Percentiles rank a stretch among this genome's conserved stretches.
Conservation (phyloP, 495 filamentous ascomycete species). For the Clavariopsis aquatica region DNA sequence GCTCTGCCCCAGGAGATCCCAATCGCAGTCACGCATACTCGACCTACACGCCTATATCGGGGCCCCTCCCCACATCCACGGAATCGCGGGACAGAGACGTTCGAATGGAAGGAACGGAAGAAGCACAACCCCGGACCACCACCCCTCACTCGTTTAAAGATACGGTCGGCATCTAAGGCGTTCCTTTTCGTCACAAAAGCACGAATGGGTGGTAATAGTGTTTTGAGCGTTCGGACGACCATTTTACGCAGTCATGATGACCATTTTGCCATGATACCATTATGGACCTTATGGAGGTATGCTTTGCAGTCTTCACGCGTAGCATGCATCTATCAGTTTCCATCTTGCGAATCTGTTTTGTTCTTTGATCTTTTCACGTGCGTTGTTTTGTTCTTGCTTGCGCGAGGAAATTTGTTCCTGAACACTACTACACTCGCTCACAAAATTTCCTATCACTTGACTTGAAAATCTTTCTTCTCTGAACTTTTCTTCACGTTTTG, state of each 20-base stretch:
- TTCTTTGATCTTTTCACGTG: slow-evolving; percentile 9
- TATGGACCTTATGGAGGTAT: slow-evolving; percentile 38
- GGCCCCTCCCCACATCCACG: slow-evolving; percentile 29
- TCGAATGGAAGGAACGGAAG: slow-evolving; percentile 40
- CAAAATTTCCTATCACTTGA: slow-evolving; percentile 21
- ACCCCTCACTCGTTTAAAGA: slow-evolving; percentile 42
- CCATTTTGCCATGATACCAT: slow-evolving; percentile 40
- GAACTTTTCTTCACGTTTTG: slow-evolving; percentile 16
- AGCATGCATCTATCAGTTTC: slow-evolving; percentile 28
- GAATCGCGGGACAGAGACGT: slow-evolving; percentile 32
- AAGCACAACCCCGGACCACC: slow-evolving; percentile 34
- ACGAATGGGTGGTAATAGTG: slow-evolving; percentile 38
- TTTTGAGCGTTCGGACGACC: slow-evolving; percentile 40
- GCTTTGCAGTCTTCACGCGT: slow-evolving; percentile 26
- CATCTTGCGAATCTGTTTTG: slow-evolving; percentile 18
- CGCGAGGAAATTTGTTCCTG: background rate
- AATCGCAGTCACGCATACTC: slow-evolving; percentile 29
- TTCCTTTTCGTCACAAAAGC: slow-evolving; percentile 38
- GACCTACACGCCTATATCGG: slow-evolving; percentile 36
- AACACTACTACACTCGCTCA: slow-evolving; percentile 26
- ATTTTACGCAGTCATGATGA: slow-evolving; percentile 41
- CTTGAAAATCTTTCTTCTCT: slow-evolving; percentile 8
- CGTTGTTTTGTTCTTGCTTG: slow-evolving; percentile 5
- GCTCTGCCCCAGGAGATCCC: slow-evolving; percentile 17
- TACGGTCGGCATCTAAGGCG: slow-evolving; percentile 40